These are phyloP conservation scores for Nematocida displodere DNA, from an alignment of 371 early-diverging fungal species.

Conservation along the genomic window DNA sequence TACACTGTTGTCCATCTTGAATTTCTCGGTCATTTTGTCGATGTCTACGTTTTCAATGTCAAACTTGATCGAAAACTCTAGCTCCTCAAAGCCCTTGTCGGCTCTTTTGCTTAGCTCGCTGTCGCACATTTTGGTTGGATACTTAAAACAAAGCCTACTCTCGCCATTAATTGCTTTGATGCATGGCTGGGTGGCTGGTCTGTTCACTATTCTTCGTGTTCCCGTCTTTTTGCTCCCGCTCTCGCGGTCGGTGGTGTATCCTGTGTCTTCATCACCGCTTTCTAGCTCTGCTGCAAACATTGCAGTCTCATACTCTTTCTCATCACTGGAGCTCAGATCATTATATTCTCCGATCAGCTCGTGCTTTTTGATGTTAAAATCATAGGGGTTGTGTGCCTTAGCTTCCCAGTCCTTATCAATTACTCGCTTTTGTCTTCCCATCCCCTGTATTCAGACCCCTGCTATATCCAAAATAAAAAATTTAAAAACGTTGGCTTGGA, in stretches of 20 bases:
- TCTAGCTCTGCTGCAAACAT: slow-evolving; percentile 55
- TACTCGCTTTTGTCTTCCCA: slow-evolving; percentile 54
- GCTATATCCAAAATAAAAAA: slow-evolving; percentile 49
- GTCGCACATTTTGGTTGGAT: slow-evolving; percentile 65
- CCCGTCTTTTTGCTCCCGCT: slow-evolving; percentile 54
- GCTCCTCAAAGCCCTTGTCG: slow-evolving; percentile 65
- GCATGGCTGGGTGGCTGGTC: slow-evolving; percentile 66
- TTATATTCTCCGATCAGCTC: slow-evolving; percentile 16
- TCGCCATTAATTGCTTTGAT: slow-evolving; percentile 64
- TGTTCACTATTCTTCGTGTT: slow-evolving; percentile 65
- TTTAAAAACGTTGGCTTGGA: slow-evolving; percentile 39
- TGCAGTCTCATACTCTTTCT: slow-evolving; percentile 4
- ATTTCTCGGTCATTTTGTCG: slow-evolving; percentile 69
- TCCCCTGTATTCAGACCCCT: slow-evolving; percentile 52
- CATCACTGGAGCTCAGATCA: slow-evolving; percentile 11
- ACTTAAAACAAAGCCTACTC: slow-evolving; percentile 66
- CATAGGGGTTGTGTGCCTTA: slow-evolving; percentile 36
- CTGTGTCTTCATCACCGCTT: slow-evolving; percentile 60
- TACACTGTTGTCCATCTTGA: slow-evolving; percentile 74
- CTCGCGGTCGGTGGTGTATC: slow-evolving; percentile 27
- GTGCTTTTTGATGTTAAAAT: slow-evolving; percentile 36
- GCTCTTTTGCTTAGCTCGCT: slow-evolving; percentile 58
- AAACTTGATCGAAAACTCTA: slow-evolving; percentile 71
- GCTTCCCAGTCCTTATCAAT: slow-evolving; percentile 49
- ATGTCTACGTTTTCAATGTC: slow-evolving; percentile 70